Conservation (phyloP, 2,329 filamentous ascomycete species). For the Colletotrichum australisinense region DNA sequence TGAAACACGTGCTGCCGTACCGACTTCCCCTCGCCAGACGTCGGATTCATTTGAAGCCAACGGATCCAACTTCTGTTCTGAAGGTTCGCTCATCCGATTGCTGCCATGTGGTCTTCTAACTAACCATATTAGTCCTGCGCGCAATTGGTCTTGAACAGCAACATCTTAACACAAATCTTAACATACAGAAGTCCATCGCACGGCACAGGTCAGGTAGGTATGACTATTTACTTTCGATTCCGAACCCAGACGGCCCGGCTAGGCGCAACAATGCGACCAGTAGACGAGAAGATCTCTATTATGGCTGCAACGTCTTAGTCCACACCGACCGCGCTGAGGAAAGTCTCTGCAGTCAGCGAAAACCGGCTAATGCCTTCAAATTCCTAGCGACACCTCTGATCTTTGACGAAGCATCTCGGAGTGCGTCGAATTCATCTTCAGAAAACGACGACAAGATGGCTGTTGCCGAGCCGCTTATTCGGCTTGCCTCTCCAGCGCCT, state of each 20-base stretch:
- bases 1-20: constrained; percentile 24
- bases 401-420: constrained; percentile 1
- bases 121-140: constrained; percentile 20
- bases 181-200: constrained; percentile 39
- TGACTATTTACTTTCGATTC: constrained; percentile 59
- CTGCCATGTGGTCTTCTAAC: not conserved
- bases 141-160: constrained; percentile 13
- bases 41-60: constrained; percentile 22
- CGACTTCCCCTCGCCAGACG: constrained; percentile 1
- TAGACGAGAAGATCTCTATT: constrained; percentile 46
- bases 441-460: constrained; percentile 23
- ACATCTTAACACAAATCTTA: not conserved
- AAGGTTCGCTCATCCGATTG: constrained; percentile 19
- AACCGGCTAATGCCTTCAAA: constrained; percentile 53
- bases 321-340: constrained; percentile 44
- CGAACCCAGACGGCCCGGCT: constrained; percentile 40
- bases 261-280: constrained; percentile 12
- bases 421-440: not conserved
- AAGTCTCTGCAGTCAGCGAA: constrained; percentile 37
- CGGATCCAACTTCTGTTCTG: constrained; percentile 15
- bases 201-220: constrained; percentile 62
- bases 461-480: constrained; percentile 16
- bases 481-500: not conserved
- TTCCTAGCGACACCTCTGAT: constrained; percentile 60
- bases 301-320: constrained; percentile 65